Evolutionary conservation across 2,329 filamentous ascomycete species (phyloP).

Genomic region (Exserohilum turcica): DNA sequence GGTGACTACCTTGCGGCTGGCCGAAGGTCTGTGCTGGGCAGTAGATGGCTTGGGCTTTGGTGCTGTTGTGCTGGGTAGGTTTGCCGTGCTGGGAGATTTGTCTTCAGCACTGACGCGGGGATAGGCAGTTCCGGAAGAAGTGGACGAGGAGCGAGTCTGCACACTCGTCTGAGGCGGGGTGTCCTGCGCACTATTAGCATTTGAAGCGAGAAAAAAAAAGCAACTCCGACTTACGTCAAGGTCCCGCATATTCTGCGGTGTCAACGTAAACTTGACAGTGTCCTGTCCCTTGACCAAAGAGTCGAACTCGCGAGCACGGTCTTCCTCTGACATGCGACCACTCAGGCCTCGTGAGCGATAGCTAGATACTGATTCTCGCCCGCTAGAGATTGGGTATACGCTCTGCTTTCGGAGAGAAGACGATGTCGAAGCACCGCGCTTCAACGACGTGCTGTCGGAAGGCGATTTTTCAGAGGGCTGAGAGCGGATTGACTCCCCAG

Average conservation of each 20-base stretch:
- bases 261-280: conserved; percentile 58
- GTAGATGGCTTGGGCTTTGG: conserved; percentile 31
- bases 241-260: conserved; percentile 54
- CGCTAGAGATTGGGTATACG: conserved; percentile 39
- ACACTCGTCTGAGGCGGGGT: conserved; percentile 24
- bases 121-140: conserved; percentile 39
- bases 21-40: conserved; percentile 28
- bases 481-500: conserved; percentile 31
- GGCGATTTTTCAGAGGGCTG: conserved; percentile 26
- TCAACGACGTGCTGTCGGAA: conserved; percentile 37
- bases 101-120: conserved; percentile 38
- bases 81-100: conserved; percentile 36
- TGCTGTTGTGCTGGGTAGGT: conserved; percentile 29
- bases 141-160: conserved; percentile 22
- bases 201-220: neutral
- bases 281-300: conserved; percentile 54
- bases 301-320: conserved; percentile 53
- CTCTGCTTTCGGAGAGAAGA: conserved; percentile 39
- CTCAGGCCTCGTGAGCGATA: conserved; percentile 36
- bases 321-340: conserved; percentile 46
- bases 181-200: conserved; percentile 26
- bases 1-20: conserved; percentile 32
- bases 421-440: conserved; percentile 40
- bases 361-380: conserved; percentile 43
- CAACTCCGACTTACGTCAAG: conserved; percentile 46